Conservation (phyloP, 2,329 filamentous ascomycete species). For the Alternaria postmessia region DNA sequence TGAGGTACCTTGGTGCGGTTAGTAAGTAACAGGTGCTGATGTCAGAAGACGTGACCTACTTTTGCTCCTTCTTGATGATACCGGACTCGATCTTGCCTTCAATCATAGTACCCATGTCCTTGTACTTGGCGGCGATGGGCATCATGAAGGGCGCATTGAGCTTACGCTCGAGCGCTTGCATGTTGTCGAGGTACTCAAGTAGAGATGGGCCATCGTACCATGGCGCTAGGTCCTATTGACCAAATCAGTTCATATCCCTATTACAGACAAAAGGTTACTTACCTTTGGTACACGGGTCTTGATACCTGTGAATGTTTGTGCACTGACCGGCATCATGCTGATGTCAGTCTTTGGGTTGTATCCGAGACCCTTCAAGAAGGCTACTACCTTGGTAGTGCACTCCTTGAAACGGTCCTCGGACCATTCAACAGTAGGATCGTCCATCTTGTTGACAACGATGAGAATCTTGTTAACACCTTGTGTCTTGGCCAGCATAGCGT, state of each 20-base stretch:
- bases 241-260: neutral
- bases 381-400: slow-evolving; percentile 85
- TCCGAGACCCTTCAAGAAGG: slow-evolving; percentile 89
- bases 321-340: slow-evolving; percentile 94
- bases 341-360: slow-evolving; percentile 96
- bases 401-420: slow-evolving; percentile 91
- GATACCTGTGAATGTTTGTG: slow-evolving; percentile 84
- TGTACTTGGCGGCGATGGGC: slow-evolving; percentile 94
- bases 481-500: slow-evolving; percentile 97
- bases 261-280: neutral
- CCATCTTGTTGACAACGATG: slow-evolving; percentile 96
- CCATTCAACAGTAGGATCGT: slow-evolving; percentile 96
- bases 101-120: slow-evolving; percentile 95
- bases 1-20: slow-evolving; percentile 75
- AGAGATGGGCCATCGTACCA: slow-evolving; percentile 93
- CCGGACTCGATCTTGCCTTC: slow-evolving; percentile 96
- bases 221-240: slow-evolving; percentile 65
- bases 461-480: slow-evolving; percentile 97
- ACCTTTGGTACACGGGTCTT: slow-evolving; percentile 78
- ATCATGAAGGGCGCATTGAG: slow-evolving; percentile 99
- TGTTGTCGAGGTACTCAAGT: slow-evolving; percentile 92
- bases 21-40: neutral
- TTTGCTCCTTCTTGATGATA: slow-evolving; percentile 19
- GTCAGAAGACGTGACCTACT: neutral
- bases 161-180: slow-evolving; percentile 93